These are phyloP conservation scores for Fusarium pseudoanthophilum DNA, from an alignment of 2,329 filamentous ascomycete genomes.

Conservation along the genomic window DNA sequence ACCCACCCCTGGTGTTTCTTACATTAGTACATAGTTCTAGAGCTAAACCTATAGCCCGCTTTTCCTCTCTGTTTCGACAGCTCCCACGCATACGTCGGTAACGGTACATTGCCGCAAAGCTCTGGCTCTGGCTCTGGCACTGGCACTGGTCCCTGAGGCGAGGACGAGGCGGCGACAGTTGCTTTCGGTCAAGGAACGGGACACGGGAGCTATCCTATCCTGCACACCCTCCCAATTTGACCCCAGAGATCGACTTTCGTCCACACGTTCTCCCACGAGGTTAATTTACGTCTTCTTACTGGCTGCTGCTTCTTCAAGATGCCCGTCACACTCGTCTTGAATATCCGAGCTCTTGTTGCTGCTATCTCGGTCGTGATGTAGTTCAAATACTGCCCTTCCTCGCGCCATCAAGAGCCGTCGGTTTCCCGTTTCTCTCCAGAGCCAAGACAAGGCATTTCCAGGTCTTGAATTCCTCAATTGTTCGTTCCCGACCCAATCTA, in stretches of 20 bases:
- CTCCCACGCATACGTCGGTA: neutral
- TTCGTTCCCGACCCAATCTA: slow-evolving; percentile 5
- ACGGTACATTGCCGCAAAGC: neutral
- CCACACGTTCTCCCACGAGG: slow-evolving; percentile 46
- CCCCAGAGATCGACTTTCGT: slow-evolving; percentile 38
- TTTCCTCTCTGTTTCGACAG: slow-evolving; percentile 10
- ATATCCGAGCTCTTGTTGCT: slow-evolving; percentile 29
- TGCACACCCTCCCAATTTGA: slow-evolving; percentile 21
- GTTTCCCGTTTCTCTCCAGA: slow-evolving; percentile 16
- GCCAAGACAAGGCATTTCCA: slow-evolving; percentile 8
- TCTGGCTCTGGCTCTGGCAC: neutral
- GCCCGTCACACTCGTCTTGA: slow-evolving; percentile 21
- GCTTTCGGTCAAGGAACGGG: slow-evolving; percentile 30
- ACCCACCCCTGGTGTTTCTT: slow-evolving; percentile 9
- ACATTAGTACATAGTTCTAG: slow-evolving; percentile 12
- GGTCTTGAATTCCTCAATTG: slow-evolving; percentile 18
- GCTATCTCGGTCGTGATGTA: slow-evolving; percentile 18
- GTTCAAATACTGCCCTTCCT: slow-evolving; percentile 44
- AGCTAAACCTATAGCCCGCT: slow-evolving; percentile 21
- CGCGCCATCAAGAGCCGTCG: slow-evolving; percentile 13
- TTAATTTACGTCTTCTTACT: slow-evolving; percentile 38
- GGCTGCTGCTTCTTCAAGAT: slow-evolving; percentile 31
- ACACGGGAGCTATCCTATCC: slow-evolving; percentile 27
- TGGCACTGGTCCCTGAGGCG: slow-evolving; percentile 25
- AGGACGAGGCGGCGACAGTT: slow-evolving; percentile 28